Evolutionary conservation across 1,284 basidiomycete genomes (phyloP).

Genomic region (Neolentinus lepideus): DNA sequence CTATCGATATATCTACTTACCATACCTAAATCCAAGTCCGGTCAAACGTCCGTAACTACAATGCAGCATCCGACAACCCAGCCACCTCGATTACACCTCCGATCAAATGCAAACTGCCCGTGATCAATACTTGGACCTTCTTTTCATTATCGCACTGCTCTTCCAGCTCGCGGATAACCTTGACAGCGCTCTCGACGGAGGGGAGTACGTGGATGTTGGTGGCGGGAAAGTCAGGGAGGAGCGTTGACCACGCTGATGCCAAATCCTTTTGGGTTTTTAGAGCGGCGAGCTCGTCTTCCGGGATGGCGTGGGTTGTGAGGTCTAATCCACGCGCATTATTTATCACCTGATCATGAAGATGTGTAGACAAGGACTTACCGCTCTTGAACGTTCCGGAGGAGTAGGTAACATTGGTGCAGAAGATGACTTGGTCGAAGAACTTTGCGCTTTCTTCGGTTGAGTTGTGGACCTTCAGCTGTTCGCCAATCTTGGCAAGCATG

Average conservation of each 20-base stretch:
- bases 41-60: conserved; percentile 19
- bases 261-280: conserved; percentile 77
- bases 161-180: conserved; percentile 42
- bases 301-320: conserved; percentile 62
- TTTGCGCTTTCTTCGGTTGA: conserved; percentile 26
- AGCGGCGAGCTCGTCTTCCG: conserved; percentile 55
- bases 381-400: conserved; percentile 84
- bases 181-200: conserved; percentile 85
- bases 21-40: neutral
- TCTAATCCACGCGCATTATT: conserved; percentile 36
- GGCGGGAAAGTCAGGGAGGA: conserved; percentile 54
- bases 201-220: conserved; percentile 72
- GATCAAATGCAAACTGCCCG: conserved; percentile 91
- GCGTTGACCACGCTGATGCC: conserved; percentile 62
- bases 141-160: conserved; percentile 16
- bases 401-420: conserved; percentile 96
- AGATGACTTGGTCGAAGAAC: conserved; percentile 84
- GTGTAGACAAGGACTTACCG: conserved; percentile 44
- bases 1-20: neutral
- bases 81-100: conserved; percentile 93
- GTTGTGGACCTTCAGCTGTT: conserved; percentile 35
- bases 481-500: conserved; percentile 43
- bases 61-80: conserved; percentile 58
- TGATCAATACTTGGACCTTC: conserved; percentile 66
- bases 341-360: neutral